Percentiles rank a stretch among this genome's conserved stretches.
These are phyloP conservation scores for Solanum clarkiae DNA, from an alignment of 257 asterid genomes.

Conservation along the genomic window DNA sequence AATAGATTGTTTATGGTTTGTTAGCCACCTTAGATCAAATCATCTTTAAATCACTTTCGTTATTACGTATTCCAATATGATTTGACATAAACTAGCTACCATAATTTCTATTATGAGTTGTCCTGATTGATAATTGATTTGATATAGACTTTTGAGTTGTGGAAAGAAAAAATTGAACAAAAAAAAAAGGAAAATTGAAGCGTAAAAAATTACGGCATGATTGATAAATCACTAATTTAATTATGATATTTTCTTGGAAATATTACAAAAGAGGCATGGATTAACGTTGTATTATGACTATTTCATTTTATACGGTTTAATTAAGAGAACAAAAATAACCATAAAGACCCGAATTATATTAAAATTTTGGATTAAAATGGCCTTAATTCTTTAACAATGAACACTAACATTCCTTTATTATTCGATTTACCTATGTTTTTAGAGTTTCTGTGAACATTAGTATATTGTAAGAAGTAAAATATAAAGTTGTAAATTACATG, in stretches of 20 bases:
- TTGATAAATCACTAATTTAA: not conserved
- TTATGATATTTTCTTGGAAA: not conserved
- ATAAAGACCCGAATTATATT: no score
- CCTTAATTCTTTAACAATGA: not conserved
- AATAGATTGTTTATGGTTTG: not conserved
- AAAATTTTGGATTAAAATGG: not conserved
- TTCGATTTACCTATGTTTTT: not conserved
- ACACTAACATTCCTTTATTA: not conserved
- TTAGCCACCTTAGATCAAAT: not conserved
- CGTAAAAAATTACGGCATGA: not conserved
- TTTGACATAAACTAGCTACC: not conserved
- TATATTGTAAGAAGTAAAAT: not conserved
- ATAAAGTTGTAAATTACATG: not conserved
- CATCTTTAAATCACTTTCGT: not conserved
- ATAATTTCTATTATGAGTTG: not conserved
- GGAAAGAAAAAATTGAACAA: no score
- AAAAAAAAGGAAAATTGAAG: not conserved
- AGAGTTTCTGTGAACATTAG: not conserved
- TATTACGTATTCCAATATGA: not conserved
- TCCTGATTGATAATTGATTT: not conserved
- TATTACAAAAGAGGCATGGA: not conserved
- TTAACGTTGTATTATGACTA: no score
- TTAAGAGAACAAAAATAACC: no score
- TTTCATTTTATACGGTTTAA: no score
- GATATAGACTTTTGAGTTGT: not conserved